Base-by-base conservation (phyloP, 106 monocot species). In the Vanilla planifolia region DNA sequence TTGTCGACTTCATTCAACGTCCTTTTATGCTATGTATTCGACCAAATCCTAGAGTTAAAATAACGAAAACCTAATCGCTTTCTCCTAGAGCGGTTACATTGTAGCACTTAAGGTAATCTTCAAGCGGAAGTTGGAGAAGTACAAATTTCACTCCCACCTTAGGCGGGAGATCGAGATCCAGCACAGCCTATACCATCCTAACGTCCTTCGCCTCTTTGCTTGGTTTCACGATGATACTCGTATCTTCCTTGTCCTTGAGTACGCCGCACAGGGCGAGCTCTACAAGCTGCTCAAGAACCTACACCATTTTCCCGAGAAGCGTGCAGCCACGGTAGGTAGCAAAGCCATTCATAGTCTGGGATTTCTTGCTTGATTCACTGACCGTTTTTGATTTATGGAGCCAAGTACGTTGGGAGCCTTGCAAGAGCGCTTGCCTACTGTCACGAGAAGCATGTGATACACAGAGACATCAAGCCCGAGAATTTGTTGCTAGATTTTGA, bases 401-500 rank as follows among this genome's bases (percentile, higher is more conserved):
- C 20, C 43, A 59, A 95, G 95, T 90, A 89, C 62, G 65, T 95
- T 33, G 86, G 80, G 21, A 95, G 95, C 48, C 83, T 95, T 41
- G 80, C 95, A 0, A 59, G 62, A 61, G 89, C 89, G 19, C 51
- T 95, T 48, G 83, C 73, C 1, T 95, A 95, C 61, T 83, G 86
- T 63, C 95, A 95, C 17, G 73, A 86, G 59, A 95, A 95, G 66
- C 74, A 90, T 59, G 94, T 95, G 62, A 95, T 95, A 64, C 94
- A 95, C 53, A 78, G 95, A 66, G 95, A 95, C 66, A 95, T 95
- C 80, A 95, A 95, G 76, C 95, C 95, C 16, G 95, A 95, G 64
- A 95, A 95, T 59, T 47, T 95, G 57, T 58, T 95, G 55, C 80
- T 95, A 11, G 89, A 95, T 74, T 46, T 80, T 48, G 83, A 86